Evolutionary conservation across 345 rosid genomes (phyloP).

Genomic region (Citrus trifoliata): DNA sequence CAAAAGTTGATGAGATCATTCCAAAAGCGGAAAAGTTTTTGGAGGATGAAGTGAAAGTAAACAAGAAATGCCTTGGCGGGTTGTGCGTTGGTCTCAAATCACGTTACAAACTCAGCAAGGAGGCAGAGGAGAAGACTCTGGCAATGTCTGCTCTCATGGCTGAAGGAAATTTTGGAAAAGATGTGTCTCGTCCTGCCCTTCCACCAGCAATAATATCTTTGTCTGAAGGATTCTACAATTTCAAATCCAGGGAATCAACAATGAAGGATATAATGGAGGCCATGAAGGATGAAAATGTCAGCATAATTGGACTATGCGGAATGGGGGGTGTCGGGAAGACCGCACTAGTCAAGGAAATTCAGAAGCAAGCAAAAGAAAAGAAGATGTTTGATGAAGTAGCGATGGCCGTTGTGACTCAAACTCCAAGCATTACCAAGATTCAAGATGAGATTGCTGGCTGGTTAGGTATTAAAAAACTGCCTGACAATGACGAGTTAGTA

Average conservation of each 20-base stretch:
- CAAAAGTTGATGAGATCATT: background rate
- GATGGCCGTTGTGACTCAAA: background rate
- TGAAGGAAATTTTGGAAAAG: background rate
- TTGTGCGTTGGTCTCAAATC: background rate
- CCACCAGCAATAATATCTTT: background rate
- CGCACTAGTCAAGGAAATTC: constrained; percentile 12
- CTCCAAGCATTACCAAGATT: background rate
- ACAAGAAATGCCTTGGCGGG: background rate
- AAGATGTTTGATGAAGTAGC: constrained; percentile 12
- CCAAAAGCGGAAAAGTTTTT: background rate
- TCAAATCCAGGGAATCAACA: background rate
- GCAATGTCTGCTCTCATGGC: background rate
- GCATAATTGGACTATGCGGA: constrained; percentile 15
- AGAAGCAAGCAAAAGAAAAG: background rate
- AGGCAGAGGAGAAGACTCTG: background rate
- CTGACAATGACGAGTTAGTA: background rate
- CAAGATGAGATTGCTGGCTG: constrained; percentile 2
- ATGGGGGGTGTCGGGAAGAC: constrained; percentile 13
- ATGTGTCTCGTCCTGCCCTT: background rate
- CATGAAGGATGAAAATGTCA: background rate
- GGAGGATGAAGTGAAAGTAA: background rate
- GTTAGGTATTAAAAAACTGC: background rate
- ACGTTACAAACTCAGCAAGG: background rate
- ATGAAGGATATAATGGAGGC: background rate
- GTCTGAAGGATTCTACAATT: background rate